Evolutionary conservation across 2,329 filamentous ascomycete genomes (phyloP), one percentile per base, ranked within the genome.

Genomic region (Beauveria bassiana): DNA sequence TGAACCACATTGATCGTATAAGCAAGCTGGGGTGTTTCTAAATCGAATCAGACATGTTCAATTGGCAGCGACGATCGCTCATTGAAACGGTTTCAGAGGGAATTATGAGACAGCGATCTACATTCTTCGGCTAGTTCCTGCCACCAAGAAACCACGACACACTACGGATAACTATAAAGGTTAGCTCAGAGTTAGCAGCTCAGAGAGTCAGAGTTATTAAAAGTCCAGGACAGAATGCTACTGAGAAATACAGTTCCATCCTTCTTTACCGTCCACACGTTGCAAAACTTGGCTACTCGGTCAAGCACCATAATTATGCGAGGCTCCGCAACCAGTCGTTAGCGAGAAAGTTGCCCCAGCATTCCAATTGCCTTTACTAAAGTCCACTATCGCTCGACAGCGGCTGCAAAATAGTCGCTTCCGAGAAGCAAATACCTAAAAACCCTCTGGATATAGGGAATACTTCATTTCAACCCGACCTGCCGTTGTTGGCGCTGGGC

Each of bases 41-140:
- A n/a, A 14, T 16, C 24, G 26, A 38, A 60, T 28, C 20, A 20
- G 42, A 31, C 45, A 42, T 47, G 3, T 5, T 53, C 20, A 34
- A 54, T 28, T 26, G 45, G 42, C 45, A 34, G 59, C 22, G 51
- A 50, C 31, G 51, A 61, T 61, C 59, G 9, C 6, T 42, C 16
- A 24, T 18, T 47, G 18, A 46, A 46, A 16, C 14, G 14, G 34
- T 38, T 38, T 38, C 34, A 16, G 34, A 28, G 47, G 22, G 28
- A 28, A 59, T 24, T 47, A 22, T 61, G 59, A 61, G 51, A 61
- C 59, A 60, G 28, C n/a, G 20, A 59, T 59, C 47, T 4, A 38
- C 34, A 38, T 38, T 38, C 1, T 16, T 38, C 34, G 12, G 34
- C 34, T 38, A 38, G 34, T 14, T 38, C 12, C 3, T 12, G 14